These are phyloP conservation scores for Penicillium vulpinum DNA, from an alignment of 2,329 filamentous ascomycete species.

Conservation along the genomic window DNA sequence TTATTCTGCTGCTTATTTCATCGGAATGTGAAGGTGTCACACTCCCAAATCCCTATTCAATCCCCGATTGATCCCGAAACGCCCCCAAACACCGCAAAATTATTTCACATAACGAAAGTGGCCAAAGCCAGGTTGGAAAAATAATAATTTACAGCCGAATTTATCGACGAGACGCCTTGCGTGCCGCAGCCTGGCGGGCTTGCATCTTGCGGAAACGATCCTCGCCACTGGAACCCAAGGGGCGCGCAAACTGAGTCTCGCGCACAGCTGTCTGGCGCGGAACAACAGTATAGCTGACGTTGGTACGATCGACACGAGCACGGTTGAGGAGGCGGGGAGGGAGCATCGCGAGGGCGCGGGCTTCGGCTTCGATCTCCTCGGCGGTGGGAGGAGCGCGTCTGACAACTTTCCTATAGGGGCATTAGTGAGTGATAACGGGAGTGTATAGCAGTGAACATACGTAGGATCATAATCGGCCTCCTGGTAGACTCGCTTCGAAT, in stretches of 20 bases:
- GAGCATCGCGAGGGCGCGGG: conserved; percentile 54
- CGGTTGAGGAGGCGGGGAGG: conserved; percentile 57
- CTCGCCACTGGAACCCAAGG: conserved; percentile 49
- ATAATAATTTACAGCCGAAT: conserved; percentile 1
- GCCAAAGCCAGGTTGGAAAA: not conserved
- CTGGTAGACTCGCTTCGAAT: conserved; percentile 73
- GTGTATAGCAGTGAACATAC: conserved; percentile 31
- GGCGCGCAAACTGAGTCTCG: conserved; percentile 48
- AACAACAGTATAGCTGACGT: conserved; percentile 63
- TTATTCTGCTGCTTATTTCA: conserved; percentile 10
- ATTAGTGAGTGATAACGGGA: conserved; percentile 15
- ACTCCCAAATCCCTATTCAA: conserved; percentile 17
- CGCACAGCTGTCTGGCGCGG: conserved; percentile 57
- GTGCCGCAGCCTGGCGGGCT: conserved; percentile 47
- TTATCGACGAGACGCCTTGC: conserved; percentile 43
- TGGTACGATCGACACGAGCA: conserved; percentile 59
- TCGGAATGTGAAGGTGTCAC: conserved; percentile 3
- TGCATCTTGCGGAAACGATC: conserved; percentile 52
- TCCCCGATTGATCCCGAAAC: conserved; percentile 26
- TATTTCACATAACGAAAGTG: conserved; percentile 8
- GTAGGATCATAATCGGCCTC: conserved; percentile 61
- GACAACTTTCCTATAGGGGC: conserved; percentile 36
- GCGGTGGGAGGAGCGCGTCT: conserved; percentile 35
- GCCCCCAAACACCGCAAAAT: conserved; percentile 16
- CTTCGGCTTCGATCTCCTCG: conserved; percentile 48